phyloP scores from a whole-genome alignment of 495 filamentous ascomycete genomes.

The Neurospora sp. region DNA sequence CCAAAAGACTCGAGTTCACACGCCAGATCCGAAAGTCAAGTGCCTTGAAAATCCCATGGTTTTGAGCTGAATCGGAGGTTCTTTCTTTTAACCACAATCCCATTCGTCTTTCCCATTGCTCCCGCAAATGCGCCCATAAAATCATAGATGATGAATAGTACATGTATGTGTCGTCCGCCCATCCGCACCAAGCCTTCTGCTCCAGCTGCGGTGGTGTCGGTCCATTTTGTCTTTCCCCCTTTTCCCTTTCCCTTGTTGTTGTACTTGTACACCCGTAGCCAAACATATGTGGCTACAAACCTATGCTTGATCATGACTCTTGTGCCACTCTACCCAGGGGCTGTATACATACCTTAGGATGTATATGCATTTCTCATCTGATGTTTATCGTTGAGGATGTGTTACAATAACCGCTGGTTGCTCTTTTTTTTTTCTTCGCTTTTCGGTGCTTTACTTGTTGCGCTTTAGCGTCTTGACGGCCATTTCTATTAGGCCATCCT shows the following conservation, averaged over 20 bases:
- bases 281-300: background rate
- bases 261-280: background rate
- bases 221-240: background rate
- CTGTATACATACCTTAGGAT: background rate
- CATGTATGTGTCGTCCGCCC: background rate
- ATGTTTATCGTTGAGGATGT: background rate
- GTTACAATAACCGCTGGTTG: background rate
- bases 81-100: background rate
- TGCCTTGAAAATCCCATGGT: background rate
- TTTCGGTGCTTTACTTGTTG: conserved; percentile 51
- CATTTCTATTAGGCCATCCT: conserved; percentile 84
- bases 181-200: background rate
- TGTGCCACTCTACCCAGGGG: background rate
- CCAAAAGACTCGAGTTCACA: background rate
- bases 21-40: background rate
- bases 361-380: background rate
- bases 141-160: background rate
- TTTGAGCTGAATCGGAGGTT: background rate
- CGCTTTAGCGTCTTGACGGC: conserved; percentile 84
- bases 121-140: background rate
- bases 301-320: background rate
- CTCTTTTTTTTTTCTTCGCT: background rate
- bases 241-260: background rate
- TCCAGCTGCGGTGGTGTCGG: background rate
- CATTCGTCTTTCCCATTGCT: background rate